Percentiles rank a stretch among this genome's conserved stretches.
These are phyloP conservation scores for Erigeron canadensis DNA, from an alignment of 129 eudicot species.

Conservation along the genomic window DNA sequence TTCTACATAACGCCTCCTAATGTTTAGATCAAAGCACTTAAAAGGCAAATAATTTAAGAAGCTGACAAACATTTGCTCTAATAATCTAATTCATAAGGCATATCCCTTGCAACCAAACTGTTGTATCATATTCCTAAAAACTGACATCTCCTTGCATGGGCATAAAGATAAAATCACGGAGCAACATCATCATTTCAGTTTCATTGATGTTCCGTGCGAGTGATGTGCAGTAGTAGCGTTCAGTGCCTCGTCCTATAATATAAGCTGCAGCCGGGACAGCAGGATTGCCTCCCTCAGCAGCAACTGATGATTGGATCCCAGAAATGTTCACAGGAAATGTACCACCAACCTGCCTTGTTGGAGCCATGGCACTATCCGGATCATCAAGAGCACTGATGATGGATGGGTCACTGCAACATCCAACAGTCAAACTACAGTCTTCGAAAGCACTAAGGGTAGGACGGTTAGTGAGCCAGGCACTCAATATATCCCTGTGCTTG, in stretches of 20 bases:
- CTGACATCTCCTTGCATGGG: conserved; percentile 1
- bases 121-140: conserved; percentile 19
- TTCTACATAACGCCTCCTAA: too few relatives aligned
- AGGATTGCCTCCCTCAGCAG: conserved; percentile 1
- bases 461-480: conserved; percentile 32
- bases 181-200: conserved; percentile 14
- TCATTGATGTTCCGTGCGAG: conserved; percentile 4
- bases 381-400: conserved; percentile 19
- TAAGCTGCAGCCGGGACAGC: conserved; percentile 12
- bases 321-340: conserved; percentile 10
- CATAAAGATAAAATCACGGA: conserved; percentile 21
- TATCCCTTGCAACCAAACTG: too few relatives aligned
- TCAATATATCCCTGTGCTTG: conserved; percentile 20
- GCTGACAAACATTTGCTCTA: neutral
- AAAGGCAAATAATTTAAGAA: neutral
- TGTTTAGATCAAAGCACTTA: neutral
- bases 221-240: conserved; percentile 25
- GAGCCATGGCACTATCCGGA: conserved; percentile 14
- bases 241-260: conserved; percentile 21
- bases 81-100: neutral
- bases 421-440: conserved; percentile 31
- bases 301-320: conserved; percentile 21
- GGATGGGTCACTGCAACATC: conserved; percentile 14
- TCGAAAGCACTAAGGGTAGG: conserved; percentile 23
- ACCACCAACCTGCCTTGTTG: conserved; percentile 15